Evolutionary conservation across 306 rosid genomes (phyloP).

Genomic region (Styphnolobium japonicum): DNA sequence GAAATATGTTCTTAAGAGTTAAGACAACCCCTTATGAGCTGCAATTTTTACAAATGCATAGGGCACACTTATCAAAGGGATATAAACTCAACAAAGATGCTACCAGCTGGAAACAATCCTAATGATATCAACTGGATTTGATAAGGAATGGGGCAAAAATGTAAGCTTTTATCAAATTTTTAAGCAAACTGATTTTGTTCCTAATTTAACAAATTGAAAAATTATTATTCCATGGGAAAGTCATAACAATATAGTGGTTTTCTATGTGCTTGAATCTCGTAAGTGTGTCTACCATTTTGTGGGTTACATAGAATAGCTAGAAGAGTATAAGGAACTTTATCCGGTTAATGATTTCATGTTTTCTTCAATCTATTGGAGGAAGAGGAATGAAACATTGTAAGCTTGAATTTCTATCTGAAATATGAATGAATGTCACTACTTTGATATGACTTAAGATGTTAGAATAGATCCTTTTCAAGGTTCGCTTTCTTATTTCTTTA

Average conservation of each 20-base stretch:
- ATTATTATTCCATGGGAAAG: not conserved
- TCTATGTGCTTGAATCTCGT: not conserved
- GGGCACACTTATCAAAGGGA: not conserved
- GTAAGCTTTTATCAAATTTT: not conserved
- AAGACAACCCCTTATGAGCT: not conserved
- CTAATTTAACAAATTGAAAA: not conserved
- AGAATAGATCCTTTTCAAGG: not conserved
- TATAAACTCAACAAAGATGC: not conserved
- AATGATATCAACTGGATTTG: not conserved
- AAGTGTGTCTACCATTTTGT: not conserved
- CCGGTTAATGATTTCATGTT: not conserved
- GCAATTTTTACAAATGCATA: not conserved
- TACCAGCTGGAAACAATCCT: not conserved
- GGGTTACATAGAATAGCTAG: too few species aligned
- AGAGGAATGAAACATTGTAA: not conserved
- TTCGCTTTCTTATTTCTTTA: not conserved
- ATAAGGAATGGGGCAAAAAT: not conserved
- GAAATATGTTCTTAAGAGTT: not conserved
- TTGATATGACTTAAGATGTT: not conserved
- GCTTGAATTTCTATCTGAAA: not conserved
- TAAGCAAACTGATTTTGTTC: not conserved
- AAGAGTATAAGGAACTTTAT: not conserved
- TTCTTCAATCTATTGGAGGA: not conserved
- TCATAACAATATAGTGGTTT: not conserved
- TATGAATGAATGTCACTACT: not conserved